Conservation (phyloP, 75 land plant genomes). For the Pinus tabuliformis region DNA sequence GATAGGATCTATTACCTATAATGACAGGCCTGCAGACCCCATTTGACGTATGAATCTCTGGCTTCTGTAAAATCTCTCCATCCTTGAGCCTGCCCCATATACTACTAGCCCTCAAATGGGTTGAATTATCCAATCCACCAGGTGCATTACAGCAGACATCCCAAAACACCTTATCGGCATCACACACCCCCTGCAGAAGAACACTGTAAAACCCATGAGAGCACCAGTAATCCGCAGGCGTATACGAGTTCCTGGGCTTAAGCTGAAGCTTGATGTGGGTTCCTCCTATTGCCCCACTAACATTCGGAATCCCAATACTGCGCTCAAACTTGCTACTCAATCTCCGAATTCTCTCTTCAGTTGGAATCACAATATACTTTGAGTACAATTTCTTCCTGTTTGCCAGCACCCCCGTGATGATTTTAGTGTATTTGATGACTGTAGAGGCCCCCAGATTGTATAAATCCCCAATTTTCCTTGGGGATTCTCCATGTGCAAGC, state of each 20-base stretch:
- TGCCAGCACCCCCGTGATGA: conserved; percentile 19
- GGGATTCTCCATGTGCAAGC: conserved; percentile 19
- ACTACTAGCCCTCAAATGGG: conserved; percentile 26
- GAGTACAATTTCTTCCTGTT: conserved; percentile 18
- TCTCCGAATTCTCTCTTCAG: conserved; percentile 18
- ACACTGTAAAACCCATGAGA: conserved; percentile 12
- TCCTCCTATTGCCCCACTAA: conserved; percentile 33
- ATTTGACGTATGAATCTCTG: background rate
- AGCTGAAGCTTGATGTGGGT: conserved; percentile 22
- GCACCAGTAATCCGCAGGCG: background rate
- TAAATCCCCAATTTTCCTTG: conserved; percentile 9
- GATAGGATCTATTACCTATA: conserved; percentile 20
- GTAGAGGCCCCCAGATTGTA: conserved; percentile 23
- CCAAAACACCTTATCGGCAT: conserved; percentile 33
- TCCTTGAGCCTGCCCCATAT: background rate
- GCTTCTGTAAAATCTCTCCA: background rate
- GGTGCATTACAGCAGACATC: conserved; percentile 28
- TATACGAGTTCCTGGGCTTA: conserved; percentile 11
- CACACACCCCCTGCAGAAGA: conserved; percentile 35
- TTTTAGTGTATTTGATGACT: conserved; percentile 23
- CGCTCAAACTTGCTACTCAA: conserved; percentile 8
- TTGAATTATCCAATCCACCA: conserved; percentile 17
- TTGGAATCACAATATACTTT: conserved; percentile 23
- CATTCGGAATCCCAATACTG: conserved; percentile 16
- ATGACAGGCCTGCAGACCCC: conserved; percentile 8